Percentiles rank a stretch among this genome's conserved stretches.
Evolutionary conservation across 805 yeast species (phyloP).

Genomic region (Yarrowia sp.): DNA sequence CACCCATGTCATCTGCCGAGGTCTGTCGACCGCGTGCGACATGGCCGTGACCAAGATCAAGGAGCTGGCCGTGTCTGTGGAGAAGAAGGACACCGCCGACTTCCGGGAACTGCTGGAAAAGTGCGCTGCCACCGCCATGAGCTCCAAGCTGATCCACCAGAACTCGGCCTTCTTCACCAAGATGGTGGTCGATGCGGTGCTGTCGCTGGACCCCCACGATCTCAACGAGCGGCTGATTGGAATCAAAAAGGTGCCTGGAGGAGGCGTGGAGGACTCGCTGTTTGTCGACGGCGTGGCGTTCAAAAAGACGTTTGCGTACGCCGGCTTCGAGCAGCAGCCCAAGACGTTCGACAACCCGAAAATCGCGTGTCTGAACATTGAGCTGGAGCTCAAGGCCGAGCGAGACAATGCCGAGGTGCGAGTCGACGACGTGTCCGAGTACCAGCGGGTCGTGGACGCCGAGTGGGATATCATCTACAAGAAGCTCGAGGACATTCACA

Average conservation of each 20-base stretch:
- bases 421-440: slow-evolving; percentile 89
- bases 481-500: slow-evolving; percentile 81
- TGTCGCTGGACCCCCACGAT: slow-evolving; percentile 81
- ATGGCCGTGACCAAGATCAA: slow-evolving; percentile 75
- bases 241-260: slow-evolving; percentile 93
- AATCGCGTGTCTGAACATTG: slow-evolving; percentile 85
- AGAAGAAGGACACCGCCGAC: slow-evolving; percentile 59
- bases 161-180: slow-evolving; percentile 90
- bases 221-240: slow-evolving; percentile 92
- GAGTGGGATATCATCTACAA: slow-evolving; percentile 94
- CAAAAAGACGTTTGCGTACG: slow-evolving; percentile 95
- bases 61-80: slow-evolving; percentile 77
- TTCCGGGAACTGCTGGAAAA: slow-evolving; percentile 81
- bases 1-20: slow-evolving; percentile 85
- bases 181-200: slow-evolving; percentile 96
- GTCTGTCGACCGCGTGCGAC: slow-evolving; percentile 80
- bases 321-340: slow-evolving; percentile 99
- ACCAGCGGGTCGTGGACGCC: slow-evolving; percentile 97
- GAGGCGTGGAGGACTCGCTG: slow-evolving; percentile 91
- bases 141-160: slow-evolving; percentile 87
- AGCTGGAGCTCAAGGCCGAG: slow-evolving; percentile 95
- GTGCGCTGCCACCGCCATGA: slow-evolving; percentile 98
- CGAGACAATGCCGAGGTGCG: slow-evolving; percentile 99
- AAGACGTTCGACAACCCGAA: slow-evolving; percentile 81
- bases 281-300: slow-evolving; percentile 95